Percentiles rank a stretch among this genome's conserved stretches.
phyloP scores from a whole-genome alignment of 768 basidiomycete genomes.

The Astraeus odoratus region DNA sequence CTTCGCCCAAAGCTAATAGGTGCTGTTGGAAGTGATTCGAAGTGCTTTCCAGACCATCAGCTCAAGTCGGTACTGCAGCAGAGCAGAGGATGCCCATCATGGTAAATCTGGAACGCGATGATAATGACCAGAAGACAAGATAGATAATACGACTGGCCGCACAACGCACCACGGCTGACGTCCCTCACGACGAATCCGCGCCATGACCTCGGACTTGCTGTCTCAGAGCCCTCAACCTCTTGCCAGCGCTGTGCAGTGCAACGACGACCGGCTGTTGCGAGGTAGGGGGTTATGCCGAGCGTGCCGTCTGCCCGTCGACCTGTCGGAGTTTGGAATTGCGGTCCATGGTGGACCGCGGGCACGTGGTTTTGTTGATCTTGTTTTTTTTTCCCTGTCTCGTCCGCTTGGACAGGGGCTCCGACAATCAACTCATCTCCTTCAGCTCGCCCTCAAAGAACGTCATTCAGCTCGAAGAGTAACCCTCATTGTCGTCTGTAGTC shows the following conservation, averaged over 20 bases:
- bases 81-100: constrained; percentile 16
- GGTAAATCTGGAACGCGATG: constrained; percentile 11
- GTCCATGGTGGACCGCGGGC: constrained; percentile 23
- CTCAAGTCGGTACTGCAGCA: constrained; percentile 4
- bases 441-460: constrained; percentile 9
- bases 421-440: constrained; percentile 28
- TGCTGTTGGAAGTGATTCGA: constrained; percentile 5
- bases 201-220: no score
- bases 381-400: constrained; percentile 29
- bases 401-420: constrained; percentile 30
- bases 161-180: no score
- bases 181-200: no score
- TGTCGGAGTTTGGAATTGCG: not conserved
- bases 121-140: no score
- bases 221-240: no score
- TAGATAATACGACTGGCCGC: no score
- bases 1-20: not conserved
- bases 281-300: not conserved
- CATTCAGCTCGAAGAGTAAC: constrained; percentile 12
- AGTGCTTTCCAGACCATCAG: constrained; percentile 1
- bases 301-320: not conserved
- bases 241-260: no score
- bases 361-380: constrained; percentile 28
- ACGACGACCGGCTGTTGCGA: no score
- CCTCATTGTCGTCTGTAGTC: constrained; percentile 5